Percentiles rank a stretch among this genome's conserved stretches.
These are phyloP conservation scores for Macrophomina pseudophaseolina DNA, from an alignment of 2,329 filamentous ascomycete species.

Conservation along the genomic window DNA sequence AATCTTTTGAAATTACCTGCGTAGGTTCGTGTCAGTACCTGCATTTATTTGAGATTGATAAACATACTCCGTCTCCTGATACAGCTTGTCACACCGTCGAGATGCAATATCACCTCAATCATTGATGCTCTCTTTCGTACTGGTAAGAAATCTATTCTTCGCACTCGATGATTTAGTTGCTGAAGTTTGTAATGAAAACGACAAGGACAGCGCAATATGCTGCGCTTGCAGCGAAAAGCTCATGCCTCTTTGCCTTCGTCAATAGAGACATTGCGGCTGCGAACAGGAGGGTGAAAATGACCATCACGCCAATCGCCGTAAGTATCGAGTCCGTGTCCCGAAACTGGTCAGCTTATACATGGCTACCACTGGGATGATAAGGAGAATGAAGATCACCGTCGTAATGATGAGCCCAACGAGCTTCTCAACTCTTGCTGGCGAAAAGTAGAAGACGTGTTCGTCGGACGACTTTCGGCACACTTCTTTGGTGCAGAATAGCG, in stretches of 20 bases:
- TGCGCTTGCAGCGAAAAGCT: conserved; percentile 45
- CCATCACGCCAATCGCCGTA: conserved; percentile 48
- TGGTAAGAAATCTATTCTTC: too few species aligned
- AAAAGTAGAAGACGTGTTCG: conserved; percentile 43
- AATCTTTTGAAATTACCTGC: too few species aligned
- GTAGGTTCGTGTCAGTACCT: too few species aligned
- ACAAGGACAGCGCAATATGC: conserved; percentile 48
- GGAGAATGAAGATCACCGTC: conserved; percentile 47
- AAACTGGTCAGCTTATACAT: conserved; percentile 46
- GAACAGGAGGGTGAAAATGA: conserved; percentile 47
- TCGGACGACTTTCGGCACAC: conserved; percentile 39
- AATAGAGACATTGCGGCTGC: conserved; percentile 44
- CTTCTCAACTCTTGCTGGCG: conserved; percentile 43
- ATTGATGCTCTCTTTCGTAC: too few species aligned
- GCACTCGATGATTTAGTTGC: too few species aligned
- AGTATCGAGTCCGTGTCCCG: conserved; percentile 39
- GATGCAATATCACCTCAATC: too few species aligned
- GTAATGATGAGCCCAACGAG: conserved; percentile 51
- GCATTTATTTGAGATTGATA: too few species aligned
- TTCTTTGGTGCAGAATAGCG: background rate
- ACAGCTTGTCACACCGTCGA: too few species aligned
- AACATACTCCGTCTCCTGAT: too few species aligned
- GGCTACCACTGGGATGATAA: conserved; percentile 47
- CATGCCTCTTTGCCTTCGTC: conserved; percentile 44
- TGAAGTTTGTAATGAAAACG: conserved; percentile 47